These are phyloP conservation scores for Rubia balearica DNA, from an alignment of 305 asterid genomes.

Conservation along the genomic window DNA sequence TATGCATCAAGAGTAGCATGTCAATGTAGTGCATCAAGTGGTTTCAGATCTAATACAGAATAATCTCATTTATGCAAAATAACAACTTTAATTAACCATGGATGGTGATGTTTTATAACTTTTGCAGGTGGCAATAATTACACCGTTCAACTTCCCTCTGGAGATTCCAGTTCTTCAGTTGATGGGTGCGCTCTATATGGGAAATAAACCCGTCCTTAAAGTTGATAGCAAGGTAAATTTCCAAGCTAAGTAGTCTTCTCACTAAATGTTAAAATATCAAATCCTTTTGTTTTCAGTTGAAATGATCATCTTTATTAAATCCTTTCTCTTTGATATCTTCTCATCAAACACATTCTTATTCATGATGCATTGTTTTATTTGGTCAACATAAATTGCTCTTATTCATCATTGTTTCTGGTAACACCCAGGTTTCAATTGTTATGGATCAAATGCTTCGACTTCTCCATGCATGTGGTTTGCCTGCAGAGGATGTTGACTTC, in stretches of 20 bases:
- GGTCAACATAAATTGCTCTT: neutral
- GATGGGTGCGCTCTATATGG: conserved; percentile 99
- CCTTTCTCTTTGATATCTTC: neutral
- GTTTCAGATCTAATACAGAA: neutral
- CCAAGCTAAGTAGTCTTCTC: neutral
- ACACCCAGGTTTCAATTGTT: conserved; percentile 66
- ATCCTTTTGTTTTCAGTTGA: neutral
- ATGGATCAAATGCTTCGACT: conserved; percentile 93
- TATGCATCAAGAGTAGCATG: neutral
- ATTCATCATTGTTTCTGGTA: neutral
- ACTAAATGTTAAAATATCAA: neutral
- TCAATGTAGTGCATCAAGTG: neutral
- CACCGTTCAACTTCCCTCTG: conserved; percentile 93
- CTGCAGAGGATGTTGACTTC: conserved; percentile 77
- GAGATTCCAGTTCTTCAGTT: conserved; percentile 95
- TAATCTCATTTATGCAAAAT: neutral
- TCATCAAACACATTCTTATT: neutral
- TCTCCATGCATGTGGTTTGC: conserved; percentile 92
- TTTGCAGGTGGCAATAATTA: conserved; percentile 67
- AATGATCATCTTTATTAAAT: neutral
- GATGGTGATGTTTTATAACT: conserved; percentile 4
- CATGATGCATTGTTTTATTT: neutral
- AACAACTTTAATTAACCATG: neutral
- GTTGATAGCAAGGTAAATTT: conserved; percentile 82
- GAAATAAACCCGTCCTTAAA: conserved; percentile 92